Evolutionary conservation across 1,139 yeast species (phyloP).

Genomic region (Hyphopichia khmerensis): DNA sequence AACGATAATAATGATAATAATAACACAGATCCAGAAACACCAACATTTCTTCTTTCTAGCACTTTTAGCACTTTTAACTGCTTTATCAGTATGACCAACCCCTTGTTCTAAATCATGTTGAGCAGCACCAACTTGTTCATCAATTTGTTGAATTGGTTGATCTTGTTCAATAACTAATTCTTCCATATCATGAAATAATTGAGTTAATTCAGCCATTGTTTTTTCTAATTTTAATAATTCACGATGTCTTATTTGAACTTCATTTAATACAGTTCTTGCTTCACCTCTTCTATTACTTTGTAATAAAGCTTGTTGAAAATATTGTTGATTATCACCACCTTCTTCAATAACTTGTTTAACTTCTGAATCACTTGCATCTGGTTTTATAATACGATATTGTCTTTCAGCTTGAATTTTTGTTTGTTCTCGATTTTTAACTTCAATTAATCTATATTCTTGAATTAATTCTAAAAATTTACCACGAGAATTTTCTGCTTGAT

Average conservation of each 20-base stretch:
- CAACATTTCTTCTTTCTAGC: slow-evolving; percentile 92
- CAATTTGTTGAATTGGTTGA: slow-evolving; percentile 79
- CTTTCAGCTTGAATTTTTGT: slow-evolving; percentile 88
- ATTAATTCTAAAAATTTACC: slow-evolving; percentile 82
- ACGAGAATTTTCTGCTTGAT: slow-evolving; percentile 89
- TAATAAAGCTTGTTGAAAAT: slow-evolving; percentile 90
- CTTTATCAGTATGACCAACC: slow-evolving; percentile 90
- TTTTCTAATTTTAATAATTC: slow-evolving; percentile 93
- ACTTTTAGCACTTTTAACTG: slow-evolving; percentile 82
- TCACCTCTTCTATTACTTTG: slow-evolving; percentile 95
- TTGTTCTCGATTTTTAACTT: slow-evolving; percentile 81
- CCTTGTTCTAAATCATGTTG: slow-evolving; percentile 93
- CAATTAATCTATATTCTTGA: slow-evolving; percentile 83
- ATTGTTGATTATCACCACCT: slow-evolving; percentile 75
- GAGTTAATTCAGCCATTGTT: slow-evolving; percentile 94
- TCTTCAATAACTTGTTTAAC: slow-evolving; percentile 82
- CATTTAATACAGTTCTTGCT: slow-evolving; percentile 92
- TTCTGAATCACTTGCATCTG: slow-evolving; percentile 87
- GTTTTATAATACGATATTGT: slow-evolving; percentile 89
- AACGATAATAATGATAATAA: slow-evolving; percentile 64
- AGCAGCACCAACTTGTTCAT: slow-evolving; percentile 77
- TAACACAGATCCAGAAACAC: slow-evolving; percentile 67
- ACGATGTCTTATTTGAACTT: slow-evolving; percentile 94
- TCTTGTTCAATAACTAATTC: slow-evolving; percentile 95
- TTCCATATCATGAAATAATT: slow-evolving; percentile 94